Conservation (phyloP, 2,329 filamentous ascomycete species). For the Microsporum ferrugineum region DNA sequence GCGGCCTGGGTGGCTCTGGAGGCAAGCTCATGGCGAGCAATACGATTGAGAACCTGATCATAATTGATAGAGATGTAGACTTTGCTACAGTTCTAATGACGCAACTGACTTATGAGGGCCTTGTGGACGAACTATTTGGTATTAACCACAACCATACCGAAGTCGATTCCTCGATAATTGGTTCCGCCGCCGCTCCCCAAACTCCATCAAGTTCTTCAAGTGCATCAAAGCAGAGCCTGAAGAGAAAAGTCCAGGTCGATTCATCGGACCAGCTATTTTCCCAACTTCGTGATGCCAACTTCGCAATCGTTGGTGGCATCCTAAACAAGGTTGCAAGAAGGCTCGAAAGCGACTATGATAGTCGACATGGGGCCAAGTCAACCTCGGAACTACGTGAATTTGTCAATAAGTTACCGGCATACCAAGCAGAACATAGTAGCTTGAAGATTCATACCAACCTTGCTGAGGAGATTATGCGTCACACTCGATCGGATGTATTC, state of each 20-base stretch:
- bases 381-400: constrained; percentile 88
- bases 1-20: constrained; percentile 42
- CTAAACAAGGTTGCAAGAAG: constrained; percentile 85
- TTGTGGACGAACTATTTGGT: constrained; percentile 86
- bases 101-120: constrained; percentile 89
- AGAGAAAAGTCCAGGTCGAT: constrained; percentile 80
- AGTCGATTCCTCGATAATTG: constrained; percentile 80
- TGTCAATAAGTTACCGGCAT: constrained; percentile 82
- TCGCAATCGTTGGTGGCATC: constrained; percentile 79
- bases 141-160: constrained; percentile 90
- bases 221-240: constrained; percentile 51
- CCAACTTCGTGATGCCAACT: constrained; percentile 82
- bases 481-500: constrained; percentile 82
- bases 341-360: constrained; percentile 77
- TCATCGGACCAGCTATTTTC: constrained; percentile 80
- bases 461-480: constrained; percentile 89
- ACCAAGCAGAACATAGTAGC: constrained; percentile 86
- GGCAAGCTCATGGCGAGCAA: constrained; percentile 72
- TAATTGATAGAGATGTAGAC: constrained; percentile 91
- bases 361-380: constrained; percentile 72
- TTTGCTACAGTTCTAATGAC: constrained; percentile 85
- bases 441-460: constrained; percentile 85
- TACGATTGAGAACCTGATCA: constrained; percentile 77
- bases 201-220: constrained; percentile 39
- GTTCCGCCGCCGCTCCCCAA: constrained; percentile 47